Evolutionary conservation across 352 stramenopile species (phyloP).

Genomic region (Pythium dissotocum): DNA sequence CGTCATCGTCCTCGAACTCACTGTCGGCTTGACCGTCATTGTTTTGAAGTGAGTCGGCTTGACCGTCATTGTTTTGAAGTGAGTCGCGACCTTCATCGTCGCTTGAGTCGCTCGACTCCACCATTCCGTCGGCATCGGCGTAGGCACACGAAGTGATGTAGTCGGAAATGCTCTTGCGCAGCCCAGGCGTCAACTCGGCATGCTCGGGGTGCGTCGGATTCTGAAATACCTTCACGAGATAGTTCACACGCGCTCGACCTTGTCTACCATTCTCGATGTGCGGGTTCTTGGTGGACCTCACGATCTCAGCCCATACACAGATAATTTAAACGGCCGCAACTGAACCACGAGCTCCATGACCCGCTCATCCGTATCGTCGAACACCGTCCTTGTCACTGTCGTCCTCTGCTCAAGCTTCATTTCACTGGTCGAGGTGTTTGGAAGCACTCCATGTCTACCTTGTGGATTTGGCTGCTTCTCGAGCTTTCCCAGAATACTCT

Average conservation of each 20-base stretch:
- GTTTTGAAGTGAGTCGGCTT: no score
- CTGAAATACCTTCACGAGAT: neutral
- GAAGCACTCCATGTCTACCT: no score
- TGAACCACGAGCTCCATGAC: conserved; percentile 12
- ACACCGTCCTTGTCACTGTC: neutral
- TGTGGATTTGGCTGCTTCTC: no score
- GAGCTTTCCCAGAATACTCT: no score
- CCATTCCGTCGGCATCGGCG: neutral
- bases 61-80: no score
- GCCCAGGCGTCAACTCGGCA: neutral
- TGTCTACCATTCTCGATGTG: conserved; percentile 2
- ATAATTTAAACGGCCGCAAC: conserved; percentile 7
- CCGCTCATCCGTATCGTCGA: neutral
- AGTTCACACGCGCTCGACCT: conserved; percentile 1
- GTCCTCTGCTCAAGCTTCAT: no score
- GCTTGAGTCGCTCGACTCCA: neutral
- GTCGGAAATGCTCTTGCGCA: conserved; percentile 1
- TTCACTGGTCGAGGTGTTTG: no score
- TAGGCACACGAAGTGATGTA: neutral
- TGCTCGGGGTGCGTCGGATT: conserved; percentile 12
- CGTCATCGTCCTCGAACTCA: neutral
- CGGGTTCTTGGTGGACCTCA: neutral
- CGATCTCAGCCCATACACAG: conserved; percentile 10
- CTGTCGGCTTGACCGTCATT: neutral
- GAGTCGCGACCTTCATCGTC: neutral